Evolutionary conservation across 345 rosid genomes (phyloP).

Genomic region (Lepidium africanum): DNA sequence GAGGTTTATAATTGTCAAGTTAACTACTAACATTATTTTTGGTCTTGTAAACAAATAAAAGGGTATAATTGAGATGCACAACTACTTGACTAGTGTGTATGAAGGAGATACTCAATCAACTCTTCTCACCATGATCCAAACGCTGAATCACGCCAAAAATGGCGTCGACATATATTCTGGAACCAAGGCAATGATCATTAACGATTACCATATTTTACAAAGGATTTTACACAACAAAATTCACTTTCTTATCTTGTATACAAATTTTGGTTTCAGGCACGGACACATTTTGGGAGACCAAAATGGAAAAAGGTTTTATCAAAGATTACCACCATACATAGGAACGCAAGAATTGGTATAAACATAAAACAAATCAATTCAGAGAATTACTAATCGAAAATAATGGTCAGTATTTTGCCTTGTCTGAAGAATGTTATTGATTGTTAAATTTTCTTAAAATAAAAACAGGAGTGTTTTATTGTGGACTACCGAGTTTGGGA

Average conservation of each 20-base stretch:
- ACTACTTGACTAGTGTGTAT: conserved; percentile 90
- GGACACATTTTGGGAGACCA: conserved; percentile 33
- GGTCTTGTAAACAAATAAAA: conserved; percentile 10
- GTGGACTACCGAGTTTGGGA: conserved; percentile 26
- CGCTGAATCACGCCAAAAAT: conserved; percentile 85
- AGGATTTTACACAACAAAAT: neutral
- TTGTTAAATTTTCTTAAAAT: neutral
- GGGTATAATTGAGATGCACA: conserved; percentile 97
- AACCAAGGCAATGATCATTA: conserved; percentile 46
- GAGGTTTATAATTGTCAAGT: no score
- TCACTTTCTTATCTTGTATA: neutral
- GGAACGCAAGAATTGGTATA: conserved; percentile 22
- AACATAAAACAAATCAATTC: neutral
- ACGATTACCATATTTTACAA: neutral
- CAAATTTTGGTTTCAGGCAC: conserved; percentile 1
- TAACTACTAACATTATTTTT: neutral
- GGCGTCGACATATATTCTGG: conserved; percentile 93
- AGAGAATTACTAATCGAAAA: neutral
- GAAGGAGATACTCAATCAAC: conserved; percentile 47
- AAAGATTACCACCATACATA: conserved; percentile 16
- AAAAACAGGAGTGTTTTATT: conserved; percentile 29
- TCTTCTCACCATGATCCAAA: conserved; percentile 94
- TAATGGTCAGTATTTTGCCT: neutral
- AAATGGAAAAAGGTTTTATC: conserved; percentile 29
- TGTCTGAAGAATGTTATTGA: neutral